Conservation (phyloP, 2,329 filamentous ascomycete species). For the Moelleriella libera region DNA sequence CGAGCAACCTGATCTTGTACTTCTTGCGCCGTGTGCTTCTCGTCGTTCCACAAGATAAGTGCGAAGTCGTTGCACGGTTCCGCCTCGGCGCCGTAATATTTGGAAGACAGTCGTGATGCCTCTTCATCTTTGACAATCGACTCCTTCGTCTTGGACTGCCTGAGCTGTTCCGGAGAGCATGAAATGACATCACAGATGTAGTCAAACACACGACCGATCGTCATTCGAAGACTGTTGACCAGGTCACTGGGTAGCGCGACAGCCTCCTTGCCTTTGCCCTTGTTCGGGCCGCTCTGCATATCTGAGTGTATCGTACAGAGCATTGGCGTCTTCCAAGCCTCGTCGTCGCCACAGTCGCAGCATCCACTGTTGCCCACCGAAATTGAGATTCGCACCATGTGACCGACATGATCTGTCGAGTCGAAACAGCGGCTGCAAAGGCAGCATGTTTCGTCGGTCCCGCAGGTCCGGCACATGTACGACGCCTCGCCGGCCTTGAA, state of each 20-base stretch:
- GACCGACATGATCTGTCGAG: constrained; percentile 83
- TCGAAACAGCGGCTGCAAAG: constrained; percentile 92
- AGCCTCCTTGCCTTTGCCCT: constrained; percentile 47
- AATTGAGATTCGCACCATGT: constrained; percentile 79
- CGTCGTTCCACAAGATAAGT: constrained; percentile 90
- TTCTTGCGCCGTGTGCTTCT: constrained; percentile 92
- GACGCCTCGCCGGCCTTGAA: constrained; percentile 90
- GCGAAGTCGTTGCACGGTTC: constrained; percentile 50
- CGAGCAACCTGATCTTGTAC: constrained; percentile 81
- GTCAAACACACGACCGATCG: constrained; percentile 73
- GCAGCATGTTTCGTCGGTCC: constrained; percentile 87
- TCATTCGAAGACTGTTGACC: constrained; percentile 65
- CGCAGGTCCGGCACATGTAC: constrained; percentile 89
- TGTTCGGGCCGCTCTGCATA: constrained; percentile 29
- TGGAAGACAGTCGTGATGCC: constrained; percentile 57
- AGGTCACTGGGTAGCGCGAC: constrained; percentile 60
- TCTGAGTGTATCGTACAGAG: constrained; percentile 88
- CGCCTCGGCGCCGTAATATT: constrained; percentile 50
- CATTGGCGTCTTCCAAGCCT: constrained; percentile 81
- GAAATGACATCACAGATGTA: constrained; percentile 97
- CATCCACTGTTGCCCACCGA: constrained; percentile 88
- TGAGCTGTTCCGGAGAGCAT: constrained; percentile 89
- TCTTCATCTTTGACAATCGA: constrained; percentile 72
- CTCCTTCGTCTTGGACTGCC: constrained; percentile 69
- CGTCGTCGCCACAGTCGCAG: constrained; percentile 91